These are phyloP conservation scores for Hypomyces rosellus DNA, from an alignment of 2,329 filamentous ascomycete species.

Conservation along the genomic window DNA sequence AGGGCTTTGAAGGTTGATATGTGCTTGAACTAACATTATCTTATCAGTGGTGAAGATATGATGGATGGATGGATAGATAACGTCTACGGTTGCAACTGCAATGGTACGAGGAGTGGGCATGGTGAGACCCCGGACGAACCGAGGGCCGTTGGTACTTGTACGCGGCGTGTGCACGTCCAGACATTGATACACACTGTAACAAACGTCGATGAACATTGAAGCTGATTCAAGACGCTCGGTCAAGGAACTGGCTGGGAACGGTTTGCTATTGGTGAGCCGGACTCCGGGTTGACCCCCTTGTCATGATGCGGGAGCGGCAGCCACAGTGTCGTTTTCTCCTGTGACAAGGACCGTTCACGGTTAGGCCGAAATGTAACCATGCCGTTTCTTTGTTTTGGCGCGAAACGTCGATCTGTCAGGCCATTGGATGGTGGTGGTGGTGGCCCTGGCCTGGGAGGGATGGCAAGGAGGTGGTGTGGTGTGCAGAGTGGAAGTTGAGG, in stretches of 20 bases:
- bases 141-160: no score
- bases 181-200: no score
- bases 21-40: background rate
- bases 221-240: no score
- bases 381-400: background rate
- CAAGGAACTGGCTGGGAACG: no score
- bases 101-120: no score
- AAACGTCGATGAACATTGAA: no score
- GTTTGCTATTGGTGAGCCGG: no score
- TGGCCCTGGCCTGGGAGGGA: background rate
- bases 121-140: no score
- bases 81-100: no score
- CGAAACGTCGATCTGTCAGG: slow-evolving; percentile 1
- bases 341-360: background rate
- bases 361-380: background rate
- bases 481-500: background rate
- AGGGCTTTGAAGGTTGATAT: background rate
- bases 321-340: background rate
- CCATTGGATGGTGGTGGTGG: background rate
- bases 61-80: background rate
- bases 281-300: no score
- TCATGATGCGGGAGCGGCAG: background rate
- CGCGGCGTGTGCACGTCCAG: no score
- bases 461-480: background rate
- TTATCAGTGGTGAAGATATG: background rate